These are phyloP conservation scores for Plasmodium falciparum DNA, from an alignment of 169 alveolate genomes.

Conservation along the genomic window DNA sequence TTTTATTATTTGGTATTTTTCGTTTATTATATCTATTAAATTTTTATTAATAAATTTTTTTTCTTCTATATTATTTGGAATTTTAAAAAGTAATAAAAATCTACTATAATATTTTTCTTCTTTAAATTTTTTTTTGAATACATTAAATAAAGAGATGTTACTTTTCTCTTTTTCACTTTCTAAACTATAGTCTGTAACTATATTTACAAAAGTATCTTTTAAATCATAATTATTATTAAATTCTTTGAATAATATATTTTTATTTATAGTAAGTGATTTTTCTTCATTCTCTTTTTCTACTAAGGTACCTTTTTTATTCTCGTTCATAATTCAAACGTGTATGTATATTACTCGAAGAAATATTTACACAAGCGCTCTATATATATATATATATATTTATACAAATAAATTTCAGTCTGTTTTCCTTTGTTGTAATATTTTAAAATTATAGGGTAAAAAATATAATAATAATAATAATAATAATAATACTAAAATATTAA, in stretches of 20 bases:
- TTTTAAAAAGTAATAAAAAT: constrained; percentile 36
- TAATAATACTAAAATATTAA: too few relatives aligned
- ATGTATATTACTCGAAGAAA: too few relatives aligned
- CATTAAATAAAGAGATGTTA: constrained; percentile 36
- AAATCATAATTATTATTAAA: constrained; percentile 29
- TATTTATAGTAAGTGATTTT: constrained; percentile 13
- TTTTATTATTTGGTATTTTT: constrained; percentile 20
- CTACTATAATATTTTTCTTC: constrained; percentile 45
- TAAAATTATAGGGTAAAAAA: too few relatives aligned
- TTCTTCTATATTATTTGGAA: constrained; percentile 13
- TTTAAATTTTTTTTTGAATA: constrained; percentile 57
- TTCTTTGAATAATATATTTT: constrained; percentile 53
- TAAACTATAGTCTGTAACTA: constrained; percentile 38
- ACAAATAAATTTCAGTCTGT: not conserved
- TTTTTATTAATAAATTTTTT: constrained; percentile 15
- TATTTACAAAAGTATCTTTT: constrained; percentile 37
- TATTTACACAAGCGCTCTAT: not conserved
- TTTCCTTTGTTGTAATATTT: too few relatives aligned
- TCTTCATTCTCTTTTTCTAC: constrained; percentile 39
- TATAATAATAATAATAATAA: too few relatives aligned
- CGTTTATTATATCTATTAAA: constrained; percentile 2
- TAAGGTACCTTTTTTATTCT: constrained; percentile 6
- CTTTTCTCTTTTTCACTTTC: constrained; percentile 73
- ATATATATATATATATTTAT: not conserved
- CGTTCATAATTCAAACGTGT: constrained; percentile 16